phyloP scores from a whole-genome alignment of 2,329 filamentous ascomycete species.

The Colletotrichum musae region DNA sequence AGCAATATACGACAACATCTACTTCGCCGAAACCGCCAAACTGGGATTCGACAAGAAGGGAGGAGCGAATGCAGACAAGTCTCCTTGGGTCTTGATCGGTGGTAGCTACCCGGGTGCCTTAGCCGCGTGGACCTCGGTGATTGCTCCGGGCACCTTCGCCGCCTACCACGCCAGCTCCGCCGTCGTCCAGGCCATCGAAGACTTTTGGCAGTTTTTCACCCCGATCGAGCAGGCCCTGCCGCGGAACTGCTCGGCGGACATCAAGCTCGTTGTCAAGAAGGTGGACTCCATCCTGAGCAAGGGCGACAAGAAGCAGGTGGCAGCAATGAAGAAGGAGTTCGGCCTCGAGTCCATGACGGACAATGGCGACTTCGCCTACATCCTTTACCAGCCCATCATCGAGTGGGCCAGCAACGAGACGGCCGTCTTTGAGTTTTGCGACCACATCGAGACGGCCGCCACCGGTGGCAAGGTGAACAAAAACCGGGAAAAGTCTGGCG shows the following conservation, averaged over 20 bases:
- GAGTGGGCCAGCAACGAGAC: constrained; percentile 9
- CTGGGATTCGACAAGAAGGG: constrained; percentile 54
- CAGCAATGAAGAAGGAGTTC: constrained; percentile 35
- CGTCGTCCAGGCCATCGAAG: constrained; percentile 60
- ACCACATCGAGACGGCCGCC: constrained; percentile 20
- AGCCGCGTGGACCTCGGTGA: constrained; percentile 61
- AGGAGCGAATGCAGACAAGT: constrained; percentile 53
- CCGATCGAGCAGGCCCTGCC: constrained; percentile 56
- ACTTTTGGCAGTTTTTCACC: constrained; percentile 64
- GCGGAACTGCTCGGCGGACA: constrained; percentile 59
- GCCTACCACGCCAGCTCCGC: constrained; percentile 66
- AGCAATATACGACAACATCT: constrained; percentile 35
- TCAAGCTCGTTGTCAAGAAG: constrained; percentile 61
- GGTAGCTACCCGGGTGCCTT: constrained; percentile 67
- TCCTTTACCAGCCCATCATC: constrained; percentile 26
- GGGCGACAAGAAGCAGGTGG: constrained; percentile 14
- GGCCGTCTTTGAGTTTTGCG: constrained; percentile 19
- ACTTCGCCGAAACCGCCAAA: constrained; percentile 47
- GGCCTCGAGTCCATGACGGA: constrained; percentile 22
- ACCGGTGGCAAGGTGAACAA: constrained; percentile 11
- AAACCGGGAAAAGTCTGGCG: neutral
- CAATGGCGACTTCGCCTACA: constrained; percentile 25
- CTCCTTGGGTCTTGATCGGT: constrained; percentile 67
- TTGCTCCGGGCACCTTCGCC: constrained; percentile 64
- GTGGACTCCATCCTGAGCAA: constrained; percentile 56